Conservation (phyloP, 352 stramenopile genomes). For the Saprolegnia diclina region DNA sequence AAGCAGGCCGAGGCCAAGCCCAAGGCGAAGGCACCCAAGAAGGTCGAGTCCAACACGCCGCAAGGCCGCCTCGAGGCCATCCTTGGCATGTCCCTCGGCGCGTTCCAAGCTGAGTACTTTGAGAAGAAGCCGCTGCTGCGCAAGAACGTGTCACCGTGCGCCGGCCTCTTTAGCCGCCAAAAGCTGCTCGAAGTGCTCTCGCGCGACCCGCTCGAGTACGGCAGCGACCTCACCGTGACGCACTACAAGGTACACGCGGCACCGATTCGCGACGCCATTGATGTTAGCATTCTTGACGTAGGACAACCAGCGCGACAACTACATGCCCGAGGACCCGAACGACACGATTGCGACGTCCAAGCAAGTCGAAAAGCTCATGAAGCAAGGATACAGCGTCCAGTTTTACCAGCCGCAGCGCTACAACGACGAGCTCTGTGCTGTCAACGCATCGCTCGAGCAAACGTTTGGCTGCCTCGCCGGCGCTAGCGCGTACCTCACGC, state of each 20-base stretch:
- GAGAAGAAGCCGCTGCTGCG: slow-evolving; percentile 75
- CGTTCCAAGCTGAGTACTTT: slow-evolving; percentile 70
- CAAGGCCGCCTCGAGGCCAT: not conserved
- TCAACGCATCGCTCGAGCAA: slow-evolving; percentile 77
- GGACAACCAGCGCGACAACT: slow-evolving; percentile 59
- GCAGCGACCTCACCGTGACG: slow-evolving; percentile 68
- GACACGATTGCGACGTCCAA: slow-evolving; percentile 30
- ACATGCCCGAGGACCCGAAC: slow-evolving; percentile 24
- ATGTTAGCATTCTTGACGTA: not conserved
- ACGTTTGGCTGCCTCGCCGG: slow-evolving; percentile 70
- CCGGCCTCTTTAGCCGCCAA: slow-evolving; percentile 59
- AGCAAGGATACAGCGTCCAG: slow-evolving; percentile 75
- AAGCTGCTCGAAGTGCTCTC: slow-evolving; percentile 49
- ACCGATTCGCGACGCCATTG: not conserved
- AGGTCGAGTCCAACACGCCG: not conserved
- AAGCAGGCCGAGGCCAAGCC: not conserved
- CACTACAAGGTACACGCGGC: slow-evolving; percentile 41
- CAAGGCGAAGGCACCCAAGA: not conserved
- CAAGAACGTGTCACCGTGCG: slow-evolving; percentile 20
- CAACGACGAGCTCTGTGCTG: slow-evolving; percentile 55
- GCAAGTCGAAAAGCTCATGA: slow-evolving; percentile 54
- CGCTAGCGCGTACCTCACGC: slow-evolving; percentile 74
- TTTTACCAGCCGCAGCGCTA: slow-evolving; percentile 87
- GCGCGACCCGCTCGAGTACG: slow-evolving; percentile 49
- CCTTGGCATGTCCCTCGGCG: slow-evolving; percentile 44